A percentile compares a stretch with the other conserved stretches of the same genome.
phyloP scores from a whole-genome alignment of 2,329 filamentous ascomycete genomes.

The Trichoderma guizhouense region DNA sequence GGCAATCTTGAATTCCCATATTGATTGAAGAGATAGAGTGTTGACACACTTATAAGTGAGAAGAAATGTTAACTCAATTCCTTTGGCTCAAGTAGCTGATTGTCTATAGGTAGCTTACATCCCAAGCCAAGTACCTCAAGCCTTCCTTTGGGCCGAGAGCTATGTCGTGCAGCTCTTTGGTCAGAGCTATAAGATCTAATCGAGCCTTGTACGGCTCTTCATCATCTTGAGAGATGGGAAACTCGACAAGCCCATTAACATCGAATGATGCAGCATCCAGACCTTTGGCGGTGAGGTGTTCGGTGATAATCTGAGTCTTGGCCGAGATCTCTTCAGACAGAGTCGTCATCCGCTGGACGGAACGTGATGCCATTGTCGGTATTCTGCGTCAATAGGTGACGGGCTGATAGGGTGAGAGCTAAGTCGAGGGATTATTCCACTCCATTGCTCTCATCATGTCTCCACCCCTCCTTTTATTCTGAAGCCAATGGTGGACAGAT shows the following conservation, averaged over 20 bases:
- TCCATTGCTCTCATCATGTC: neutral
- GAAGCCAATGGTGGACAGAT: slow-evolving; percentile 2
- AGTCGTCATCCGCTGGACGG: slow-evolving; percentile 15
- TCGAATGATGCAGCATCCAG: slow-evolving; percentile 19
- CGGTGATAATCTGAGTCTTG: slow-evolving; percentile 18
- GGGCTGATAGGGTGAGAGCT: slow-evolving; percentile 2
- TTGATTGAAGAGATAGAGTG: slow-evolving; percentile 28
- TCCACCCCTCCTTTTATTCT: slow-evolving; percentile 10
- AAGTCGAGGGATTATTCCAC: neutral
- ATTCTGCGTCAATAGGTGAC: neutral
- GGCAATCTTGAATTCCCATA: slow-evolving; percentile 30
- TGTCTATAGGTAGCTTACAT: slow-evolving; percentile 20
- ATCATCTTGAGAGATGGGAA: slow-evolving; percentile 16
- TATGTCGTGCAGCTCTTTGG: slow-evolving; percentile 29
- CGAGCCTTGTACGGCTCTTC: slow-evolving; percentile 15
- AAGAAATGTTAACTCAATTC: neutral
- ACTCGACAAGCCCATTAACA: slow-evolving; percentile 15
- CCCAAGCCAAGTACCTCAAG: slow-evolving; percentile 27
- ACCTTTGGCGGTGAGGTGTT: slow-evolving; percentile 13
- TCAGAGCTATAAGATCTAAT: slow-evolving; percentile 22
- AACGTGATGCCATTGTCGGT: slow-evolving; percentile 9
- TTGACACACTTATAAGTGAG: slow-evolving; percentile 22
- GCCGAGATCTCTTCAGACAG: slow-evolving; percentile 9
- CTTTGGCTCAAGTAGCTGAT: neutral
- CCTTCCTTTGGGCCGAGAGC: slow-evolving; percentile 27